phyloP scores from a whole-genome alignment of 495 filamentous ascomycete genomes.

The Filosporella fistucella region DNA sequence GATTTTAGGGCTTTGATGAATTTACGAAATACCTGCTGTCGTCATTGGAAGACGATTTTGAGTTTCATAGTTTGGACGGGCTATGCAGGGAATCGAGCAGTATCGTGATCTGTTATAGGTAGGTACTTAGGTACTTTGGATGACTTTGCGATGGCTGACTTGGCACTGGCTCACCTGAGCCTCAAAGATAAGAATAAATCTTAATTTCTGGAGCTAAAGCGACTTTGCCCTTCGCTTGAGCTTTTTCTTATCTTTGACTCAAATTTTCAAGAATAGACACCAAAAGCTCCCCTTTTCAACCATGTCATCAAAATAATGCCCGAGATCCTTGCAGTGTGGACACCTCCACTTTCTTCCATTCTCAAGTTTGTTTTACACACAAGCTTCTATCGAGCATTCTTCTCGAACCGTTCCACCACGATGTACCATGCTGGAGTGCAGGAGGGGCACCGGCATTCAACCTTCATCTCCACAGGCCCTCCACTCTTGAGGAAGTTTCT shows the following conservation, averaged over 20 bases:
- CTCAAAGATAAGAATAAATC: too few species aligned
- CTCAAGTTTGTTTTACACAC: background rate
- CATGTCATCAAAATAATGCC: background rate
- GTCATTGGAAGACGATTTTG: too few species aligned
- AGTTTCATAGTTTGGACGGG: too few species aligned
- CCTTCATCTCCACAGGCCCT: background rate
- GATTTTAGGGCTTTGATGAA: too few species aligned
- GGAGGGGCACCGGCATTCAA: background rate
- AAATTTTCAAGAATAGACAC: background rate
- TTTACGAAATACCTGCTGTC: too few species aligned
- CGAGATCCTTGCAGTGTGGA: background rate
- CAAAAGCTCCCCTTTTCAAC: background rate
- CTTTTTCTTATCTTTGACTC: background rate
- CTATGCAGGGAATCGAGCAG: too few species aligned
- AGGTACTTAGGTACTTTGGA: too few species aligned
- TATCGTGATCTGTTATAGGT: too few species aligned
- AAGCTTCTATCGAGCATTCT: background rate
- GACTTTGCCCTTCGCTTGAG: background rate
- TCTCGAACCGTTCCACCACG: slow-evolving; percentile 3
- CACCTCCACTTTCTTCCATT: background rate
- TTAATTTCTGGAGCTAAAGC: too few species aligned
- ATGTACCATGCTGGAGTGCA: slow-evolving; percentile 10
- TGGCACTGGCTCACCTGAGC: too few species aligned
- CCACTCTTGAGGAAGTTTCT: background rate
- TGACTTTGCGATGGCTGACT: too few species aligned